Evolutionary conservation across 2,329 filamentous ascomycete species (phyloP).

Genomic region (Calonectria hawksworthii): DNA sequence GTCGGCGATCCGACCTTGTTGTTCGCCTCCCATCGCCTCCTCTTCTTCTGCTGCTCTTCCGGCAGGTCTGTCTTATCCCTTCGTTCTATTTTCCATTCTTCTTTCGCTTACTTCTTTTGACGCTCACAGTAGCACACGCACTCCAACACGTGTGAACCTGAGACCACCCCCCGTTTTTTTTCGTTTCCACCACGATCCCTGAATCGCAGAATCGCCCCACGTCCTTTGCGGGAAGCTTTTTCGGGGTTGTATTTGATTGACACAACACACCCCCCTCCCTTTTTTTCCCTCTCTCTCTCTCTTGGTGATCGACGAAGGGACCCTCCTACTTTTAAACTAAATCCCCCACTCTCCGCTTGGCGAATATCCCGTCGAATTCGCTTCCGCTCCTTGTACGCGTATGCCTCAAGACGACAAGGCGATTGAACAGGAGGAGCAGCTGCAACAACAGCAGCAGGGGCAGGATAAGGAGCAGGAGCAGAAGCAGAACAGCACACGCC

Average conservation of each 20-base stretch:
- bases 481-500: slow-evolving; percentile 14
- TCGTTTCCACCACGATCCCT: background rate
- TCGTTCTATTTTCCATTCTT: background rate
- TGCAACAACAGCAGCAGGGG: slow-evolving; percentile 2
- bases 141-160: background rate
- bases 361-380: background rate
- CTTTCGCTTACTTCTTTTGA: background rate
- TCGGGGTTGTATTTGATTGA: background rate
- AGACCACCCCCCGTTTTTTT: background rate
- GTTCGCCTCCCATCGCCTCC: too few relatives aligned
- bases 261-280: background rate
- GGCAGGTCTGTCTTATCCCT: background rate
- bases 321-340: background rate
- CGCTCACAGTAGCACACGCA: background rate
- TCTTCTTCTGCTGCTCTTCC: background rate
- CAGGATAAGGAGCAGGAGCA: slow-evolving; percentile 15
- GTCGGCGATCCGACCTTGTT: background rate
- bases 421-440: background rate
- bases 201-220: slow-evolving; percentile 8
- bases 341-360: background rate
- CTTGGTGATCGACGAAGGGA: background rate
- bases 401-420: slow-evolving; percentile 18
- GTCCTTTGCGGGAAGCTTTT: background rate
- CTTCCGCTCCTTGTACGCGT: background rate
- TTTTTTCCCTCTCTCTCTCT: background rate